These are phyloP conservation scores for Sporothrix brunneoviolacea DNA, from an alignment of 2,329 filamentous ascomycete genomes.

Conservation along the genomic window DNA sequence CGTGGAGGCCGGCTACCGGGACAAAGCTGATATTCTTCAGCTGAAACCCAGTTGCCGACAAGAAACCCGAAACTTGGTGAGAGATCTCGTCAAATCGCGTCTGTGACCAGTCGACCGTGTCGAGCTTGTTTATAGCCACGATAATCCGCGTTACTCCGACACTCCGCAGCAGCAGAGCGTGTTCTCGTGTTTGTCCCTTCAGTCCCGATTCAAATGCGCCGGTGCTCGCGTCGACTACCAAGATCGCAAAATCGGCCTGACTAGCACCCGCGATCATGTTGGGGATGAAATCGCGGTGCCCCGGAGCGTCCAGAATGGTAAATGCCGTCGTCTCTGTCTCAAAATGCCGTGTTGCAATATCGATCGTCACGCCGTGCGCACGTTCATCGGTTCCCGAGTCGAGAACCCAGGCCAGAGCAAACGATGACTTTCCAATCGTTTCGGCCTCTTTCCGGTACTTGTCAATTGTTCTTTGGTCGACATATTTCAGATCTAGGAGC, in stretches of 20 bases:
- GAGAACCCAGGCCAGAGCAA: slow-evolving; percentile 94
- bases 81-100: slow-evolving; percentile 79
- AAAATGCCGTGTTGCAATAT: slow-evolving; percentile 92
- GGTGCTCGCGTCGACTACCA: slow-evolving; percentile 85
- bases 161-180: slow-evolving; percentile 81
- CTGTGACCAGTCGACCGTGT: slow-evolving; percentile 76
- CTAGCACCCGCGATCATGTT: slow-evolving; percentile 98
- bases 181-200: slow-evolving; percentile 89
- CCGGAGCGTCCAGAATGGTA: slow-evolving; percentile 91
- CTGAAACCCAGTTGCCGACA: slow-evolving; percentile 75
- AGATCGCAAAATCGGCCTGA: slow-evolving; percentile 89
- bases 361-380: slow-evolving; percentile 85
- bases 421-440: slow-evolving; percentile 87
- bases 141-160: slow-evolving; percentile 85
- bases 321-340: slow-evolving; percentile 82
- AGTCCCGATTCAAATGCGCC: slow-evolving; percentile 92
- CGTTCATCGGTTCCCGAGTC: slow-evolving; percentile 89
- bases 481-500: slow-evolving; percentile 77
- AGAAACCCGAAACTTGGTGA: slow-evolving; percentile 74
- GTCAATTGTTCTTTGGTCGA: slow-evolving; percentile 82
- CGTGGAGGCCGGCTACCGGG: slow-evolving; percentile 81
- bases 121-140: slow-evolving; percentile 92
- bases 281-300: slow-evolving; percentile 91
- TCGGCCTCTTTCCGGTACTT: slow-evolving; percentile 85
- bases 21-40: slow-evolving; percentile 77